A percentile compares a stretch with the other conserved stretches of the same genome.
Evolutionary conservation across 371 early-diverging fungal genomes (phyloP).

Genomic region (Zychaea mexicana): DNA sequence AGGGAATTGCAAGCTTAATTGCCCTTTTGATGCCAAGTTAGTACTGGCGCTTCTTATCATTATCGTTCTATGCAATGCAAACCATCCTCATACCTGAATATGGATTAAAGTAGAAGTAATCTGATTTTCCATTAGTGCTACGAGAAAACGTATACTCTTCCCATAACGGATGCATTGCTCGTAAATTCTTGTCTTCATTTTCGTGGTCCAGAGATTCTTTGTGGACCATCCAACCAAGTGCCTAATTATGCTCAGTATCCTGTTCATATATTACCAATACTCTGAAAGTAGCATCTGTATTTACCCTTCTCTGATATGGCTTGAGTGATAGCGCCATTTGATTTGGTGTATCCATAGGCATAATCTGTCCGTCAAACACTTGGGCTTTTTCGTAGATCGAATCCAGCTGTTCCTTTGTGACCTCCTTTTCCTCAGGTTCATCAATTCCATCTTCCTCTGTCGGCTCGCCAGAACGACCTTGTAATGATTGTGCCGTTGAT

Average conservation of each 20-base stretch:
- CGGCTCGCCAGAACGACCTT: neutral
- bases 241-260: slow-evolving; percentile 19
- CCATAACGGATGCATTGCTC: slow-evolving; percentile 67
- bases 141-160: slow-evolving; percentile 57
- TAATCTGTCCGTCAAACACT: slow-evolving; percentile 52
- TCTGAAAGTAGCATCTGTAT: neutral
- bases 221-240: slow-evolving; percentile 63
- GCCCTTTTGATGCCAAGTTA: slow-evolving; percentile 23
- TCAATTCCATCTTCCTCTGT: slow-evolving; percentile 13
- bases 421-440: slow-evolving; percentile 47
- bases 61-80: too few relatives aligned
- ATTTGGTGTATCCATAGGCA: slow-evolving; percentile 48
- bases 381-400: slow-evolving; percentile 67
- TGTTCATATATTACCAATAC: neutral
- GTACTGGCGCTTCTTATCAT: neutral
- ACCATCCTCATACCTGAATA: slow-evolving; percentile 64
- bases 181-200: slow-evolving; percentile 34
- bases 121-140: slow-evolving; percentile 14
- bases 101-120: slow-evolving; percentile 63
- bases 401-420: slow-evolving; percentile 60
- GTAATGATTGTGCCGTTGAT: neutral
- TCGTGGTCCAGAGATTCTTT: slow-evolving; percentile 47
- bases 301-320: slow-evolving; percentile 65
- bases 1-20: slow-evolving; percentile 58
- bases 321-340: slow-evolving; percentile 57